Evolutionary conservation across 163 green algal species (phyloP), one percentile per base, ranked within the genome.

Genomic region (Prototheca cutis): DNA sequence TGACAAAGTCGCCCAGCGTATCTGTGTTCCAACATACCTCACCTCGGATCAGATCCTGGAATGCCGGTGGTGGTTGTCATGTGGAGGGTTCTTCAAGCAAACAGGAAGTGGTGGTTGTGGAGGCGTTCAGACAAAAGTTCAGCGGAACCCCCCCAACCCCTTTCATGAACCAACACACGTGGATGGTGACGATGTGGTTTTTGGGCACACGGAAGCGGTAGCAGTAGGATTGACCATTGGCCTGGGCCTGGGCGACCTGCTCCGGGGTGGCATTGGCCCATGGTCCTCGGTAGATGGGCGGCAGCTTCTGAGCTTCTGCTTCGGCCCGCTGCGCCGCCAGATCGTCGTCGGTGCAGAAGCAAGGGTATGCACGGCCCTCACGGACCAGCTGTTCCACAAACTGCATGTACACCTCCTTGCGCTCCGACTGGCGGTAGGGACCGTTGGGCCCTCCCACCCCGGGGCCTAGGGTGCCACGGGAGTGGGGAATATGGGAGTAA

Each of bases 261-360:
- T 90, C 89, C 69, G 80, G 54, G 59, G 62, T 85, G 36, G 93
- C 93, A 29, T 23, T 80, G 7, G 79, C 80, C 93, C 93, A 98
- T 77, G 91, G 94, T 56, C 93, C 93, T 21, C 53, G 55, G 80
- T 97, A 98, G 36, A 95, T 87, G 54, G 91, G 91, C 8, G 91
- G 87, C 58, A 94, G 73, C 71, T 90, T 91, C 93, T 73, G 72
- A 88, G 89, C 65, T 94, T 86, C 90, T 4, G 89, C 87, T 23
- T 96, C 84, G 54, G 70, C 72, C 73, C 90, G 93, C 87, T 94
- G 94, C n/a, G 48, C 58, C 36, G 85, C 80, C 27, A 97, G 70
- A 77, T 98, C 93, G 72, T 96, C 90, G 58, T 99, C 93, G 4
- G 85, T 97, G 87, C 93, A 98, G 83, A 99, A 99, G 84, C 89